Base-by-base conservation (phyloP, 768 basidiomycete genomes). In the Agrocybe praecox region DNA sequence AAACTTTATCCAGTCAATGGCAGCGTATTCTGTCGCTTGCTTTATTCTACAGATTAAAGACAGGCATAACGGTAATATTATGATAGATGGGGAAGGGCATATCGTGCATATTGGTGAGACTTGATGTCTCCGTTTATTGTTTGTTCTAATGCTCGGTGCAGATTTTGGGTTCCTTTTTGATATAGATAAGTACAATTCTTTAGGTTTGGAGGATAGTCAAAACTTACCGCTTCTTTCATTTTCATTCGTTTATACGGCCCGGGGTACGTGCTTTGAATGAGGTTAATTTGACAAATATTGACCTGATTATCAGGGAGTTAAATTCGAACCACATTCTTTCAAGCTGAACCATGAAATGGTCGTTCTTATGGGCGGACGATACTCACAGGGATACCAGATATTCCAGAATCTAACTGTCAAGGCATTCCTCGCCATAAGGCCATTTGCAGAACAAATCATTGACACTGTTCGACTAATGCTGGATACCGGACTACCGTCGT, bases 321-420 rank as follows among this genome's bases (percentile, higher is more conserved):
- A 98, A 81, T 99, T 99, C 69, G 97, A 99, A 68, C 96, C 97
- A 0, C 90, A 80, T 69, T 96, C 94, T 11, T 99, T 99, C 87
- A 99, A 99, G 75, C 83, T 99, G 48, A 97, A 94, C 58, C 96
- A 98, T 69, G 97, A 99, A 72, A 99, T 99, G 97, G 91, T 98
- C 17, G 82, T 91, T 14, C 76, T 98, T 29, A 99, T 99, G 97
- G 97, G 97, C 48, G 97, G 97, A 10, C 83, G 91, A 62, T 83
- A 90, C 67, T 96, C 94, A 1, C 92, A 96, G 73, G 97, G 97
- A 18, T 99, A 96, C 72, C 88, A 90, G 54, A 82, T 94, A 36
- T 99, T 98, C 79, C 89, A 92, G 65, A 92, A 92, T 67, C 84
- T 99, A 33, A 93, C 92, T 2, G 87, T 98, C 63, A 97, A 98